Evolutionary conservation across 495 filamentous ascomycete genomes (phyloP), one percentile per base, ranked within the genome.

Genomic region (Neurospora sp.): DNA sequence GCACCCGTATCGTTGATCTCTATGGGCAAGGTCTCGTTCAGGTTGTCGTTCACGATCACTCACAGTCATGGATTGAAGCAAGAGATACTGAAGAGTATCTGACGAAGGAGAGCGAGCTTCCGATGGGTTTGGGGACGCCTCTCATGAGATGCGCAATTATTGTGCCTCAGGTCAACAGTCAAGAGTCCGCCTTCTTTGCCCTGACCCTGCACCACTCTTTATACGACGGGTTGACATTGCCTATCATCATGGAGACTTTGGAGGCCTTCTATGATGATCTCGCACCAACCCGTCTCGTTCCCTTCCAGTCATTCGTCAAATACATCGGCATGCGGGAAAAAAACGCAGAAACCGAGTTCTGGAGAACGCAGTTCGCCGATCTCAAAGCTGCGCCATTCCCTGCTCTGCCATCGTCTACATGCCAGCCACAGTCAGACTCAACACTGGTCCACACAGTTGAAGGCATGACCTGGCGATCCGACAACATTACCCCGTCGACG

Each of bases 201-300:
- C 85, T 88, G 81, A 91, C 88, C 0, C 83, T 90, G 68, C 90
- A 92, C 73, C 90, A 93, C 73, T 87, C 87, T 4, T 77, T 92
- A 4, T 93, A 92, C 75, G 91, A 93, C 73, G 89, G 89, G 18
- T 91, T 89, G 88, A 89, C 85, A 8, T 84, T 89, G 78, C 83
- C 84, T 4, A 74, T 90, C 0, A 81, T 91, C 14, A 80, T 89
- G 8, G 81, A 89, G 9, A 81, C 86, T 69, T 84, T 90, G 20
- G 84, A 84, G 59, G 76, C 75, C 4, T 74, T 79, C 5, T 85
- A 84, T 45, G 68, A 74, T 7, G 75, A 77, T 12, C 74, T 77
- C 2, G 20, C 73, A 12, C 75, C 75, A 1, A 86, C 84, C 70
- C 86, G 87, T 80, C 82, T 82, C 4, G 78, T 80, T 5, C 78